Conservation (phyloP, 108 stramenopile genomes). For the Nitzschia putrida region DNA sequence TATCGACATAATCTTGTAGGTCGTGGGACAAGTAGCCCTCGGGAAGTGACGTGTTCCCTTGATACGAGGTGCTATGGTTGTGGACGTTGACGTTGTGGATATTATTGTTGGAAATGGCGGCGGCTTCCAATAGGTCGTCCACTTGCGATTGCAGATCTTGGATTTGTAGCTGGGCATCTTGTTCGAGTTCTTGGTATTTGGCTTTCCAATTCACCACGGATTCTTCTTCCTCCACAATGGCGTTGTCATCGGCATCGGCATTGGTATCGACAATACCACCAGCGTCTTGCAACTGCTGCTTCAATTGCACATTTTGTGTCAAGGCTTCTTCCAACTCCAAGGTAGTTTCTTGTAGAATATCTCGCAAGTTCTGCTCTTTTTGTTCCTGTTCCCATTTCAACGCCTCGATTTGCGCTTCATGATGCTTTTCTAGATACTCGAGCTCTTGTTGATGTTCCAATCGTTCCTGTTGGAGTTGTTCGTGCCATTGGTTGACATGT, state of each 20-base stretch:
- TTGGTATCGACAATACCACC: not conserved
- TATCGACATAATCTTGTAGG: not conserved
- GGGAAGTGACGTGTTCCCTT: not conserved
- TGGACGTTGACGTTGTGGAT: conserved; percentile 1
- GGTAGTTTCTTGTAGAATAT: not conserved
- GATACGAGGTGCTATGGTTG: not conserved
- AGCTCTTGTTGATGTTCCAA: not conserved
- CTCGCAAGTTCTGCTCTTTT: not conserved
- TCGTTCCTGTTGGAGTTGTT: conserved; percentile 13
- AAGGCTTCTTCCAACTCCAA: conserved; percentile 4
- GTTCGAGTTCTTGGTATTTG: conserved; percentile 6
- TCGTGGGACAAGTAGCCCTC: not conserved
- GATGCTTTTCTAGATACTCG: not conserved
- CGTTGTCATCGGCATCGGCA: not conserved
- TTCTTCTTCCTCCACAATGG: not conserved
- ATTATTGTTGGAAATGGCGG: too few relatives aligned
- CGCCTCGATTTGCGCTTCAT: not conserved
- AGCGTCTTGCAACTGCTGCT: not conserved
- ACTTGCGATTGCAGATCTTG: not conserved
- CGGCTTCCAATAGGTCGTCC: conserved; percentile 1
- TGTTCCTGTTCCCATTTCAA: not conserved
- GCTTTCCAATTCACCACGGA: conserved; percentile 3
- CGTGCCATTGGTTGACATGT: not conserved
- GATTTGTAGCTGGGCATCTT: not conserved
- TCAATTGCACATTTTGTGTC: not conserved